These are phyloP conservation scores for Aspergillus glaucus DNA, from an alignment of 2,329 filamentous ascomycete species.

Conservation along the genomic window DNA sequence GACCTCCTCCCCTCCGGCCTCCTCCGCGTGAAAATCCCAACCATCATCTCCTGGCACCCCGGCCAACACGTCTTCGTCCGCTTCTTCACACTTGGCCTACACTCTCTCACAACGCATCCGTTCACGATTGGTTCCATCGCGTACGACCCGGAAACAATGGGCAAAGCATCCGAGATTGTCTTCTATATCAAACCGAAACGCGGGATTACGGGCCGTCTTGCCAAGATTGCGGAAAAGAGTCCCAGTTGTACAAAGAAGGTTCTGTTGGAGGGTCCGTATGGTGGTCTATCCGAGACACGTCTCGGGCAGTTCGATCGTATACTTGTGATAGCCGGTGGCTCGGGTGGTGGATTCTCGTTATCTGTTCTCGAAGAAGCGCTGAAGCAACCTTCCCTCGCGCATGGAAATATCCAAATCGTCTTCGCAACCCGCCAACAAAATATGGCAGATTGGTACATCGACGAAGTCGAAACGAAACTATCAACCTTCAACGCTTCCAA, in stretches of 20 bases:
- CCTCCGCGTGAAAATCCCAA: conserved; percentile 41
- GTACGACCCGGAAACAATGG: conserved; percentile 6
- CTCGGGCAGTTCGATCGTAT: conserved; percentile 36
- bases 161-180: conserved; percentile 35
- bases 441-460: conserved; percentile 9
- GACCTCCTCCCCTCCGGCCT: conserved; percentile 35
- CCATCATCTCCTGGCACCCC: conserved; percentile 42
- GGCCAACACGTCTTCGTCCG: conserved; percentile 54
- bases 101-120: conserved; percentile 45
- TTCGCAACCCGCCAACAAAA: conserved; percentile 8
- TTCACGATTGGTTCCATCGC: conserved; percentile 52
- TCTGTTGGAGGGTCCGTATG: conserved; percentile 55
- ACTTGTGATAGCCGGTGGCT: conserved; percentile 51
- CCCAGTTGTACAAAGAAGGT: conserved; percentile 39
- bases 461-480: conserved; percentile 1
- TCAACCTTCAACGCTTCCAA: conserved; percentile 3
- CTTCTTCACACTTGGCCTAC: conserved; percentile 39
- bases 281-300: conserved; percentile 39
- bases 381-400: not conserved
- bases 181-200: conserved; percentile 49
- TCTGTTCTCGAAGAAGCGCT: conserved; percentile 42
- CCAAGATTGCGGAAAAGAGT: conserved; percentile 30
- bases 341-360: conserved; percentile 50
- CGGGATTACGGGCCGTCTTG: conserved; percentile 47
- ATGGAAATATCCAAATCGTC: conserved; percentile 6